Evolutionary conservation across 495 filamentous ascomycete species (phyloP), one percentile per base, ranked within the genome.

Genomic region (Cercophora newfieldiana): DNA sequence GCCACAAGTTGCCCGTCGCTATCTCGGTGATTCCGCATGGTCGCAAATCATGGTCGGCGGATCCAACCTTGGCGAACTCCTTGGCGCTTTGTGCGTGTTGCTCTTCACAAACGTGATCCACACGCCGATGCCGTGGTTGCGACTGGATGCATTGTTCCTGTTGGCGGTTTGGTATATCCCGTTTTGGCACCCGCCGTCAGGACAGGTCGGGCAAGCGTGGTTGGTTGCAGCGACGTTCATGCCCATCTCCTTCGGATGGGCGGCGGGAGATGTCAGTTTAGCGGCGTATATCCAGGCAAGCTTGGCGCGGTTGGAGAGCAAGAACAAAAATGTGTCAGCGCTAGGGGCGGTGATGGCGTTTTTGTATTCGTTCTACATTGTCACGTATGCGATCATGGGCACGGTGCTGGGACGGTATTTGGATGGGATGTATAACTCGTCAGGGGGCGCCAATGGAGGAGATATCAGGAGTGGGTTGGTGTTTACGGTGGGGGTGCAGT

Each of bases 301-400:
- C 22, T 72, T 83, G 7, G 65, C 77, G 1, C 58, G 77, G 2
- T 57, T 76, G 18, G 80, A 82, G 59, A 71, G 71, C 7, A 73
- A 70, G 56, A 71, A 74, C 18, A 69, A 64, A 18, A 76, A 82
- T 28, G 78, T 83, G 18, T 83, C 80, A 29, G 71, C 80, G 7
- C 71, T 82, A 18, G 79, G 79, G 7, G 80, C 80, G 3, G 78
- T 83, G 62, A 82, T 82, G 79, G 80, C 79, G 0, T 81, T 83
- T 63, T 64, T 82, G 47, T 80, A 83, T 68, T 79, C 75, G 7
- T 78, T 78, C 12, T 80, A 83, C 59, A 80, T 82, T 50, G 68
- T 80, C 59, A 66, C 77, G 33, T 81, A 80, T 56, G 79, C 80
- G 47, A 77, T 82, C 33, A 65, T 70, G 2, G 74, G 74, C 0